Evolutionary conservation across 495 filamentous ascomycete species (phyloP).

Genomic region (Talaromyces proteolyticus): DNA sequence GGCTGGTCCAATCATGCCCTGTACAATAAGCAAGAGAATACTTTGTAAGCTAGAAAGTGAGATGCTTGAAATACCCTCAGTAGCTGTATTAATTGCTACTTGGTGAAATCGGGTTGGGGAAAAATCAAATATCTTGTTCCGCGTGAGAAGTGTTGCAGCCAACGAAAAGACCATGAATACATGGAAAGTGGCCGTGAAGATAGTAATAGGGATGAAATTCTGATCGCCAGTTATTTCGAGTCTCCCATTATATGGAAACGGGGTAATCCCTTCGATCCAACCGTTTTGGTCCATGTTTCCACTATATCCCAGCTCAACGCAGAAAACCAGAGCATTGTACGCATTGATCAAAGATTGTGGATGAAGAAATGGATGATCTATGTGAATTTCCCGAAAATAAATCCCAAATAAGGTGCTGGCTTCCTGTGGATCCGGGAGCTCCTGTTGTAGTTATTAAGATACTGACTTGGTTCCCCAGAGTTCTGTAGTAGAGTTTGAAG

Average conservation of each 20-base stretch:
- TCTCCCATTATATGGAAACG: conserved; percentile 15
- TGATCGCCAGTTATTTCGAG: conserved; percentile 4
- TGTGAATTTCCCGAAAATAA: conserved; percentile 17
- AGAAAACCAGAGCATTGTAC: conserved; percentile 13
- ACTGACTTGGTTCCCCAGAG: not conserved
- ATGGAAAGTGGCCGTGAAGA: conserved; percentile 14
- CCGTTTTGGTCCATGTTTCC: conserved; percentile 12
- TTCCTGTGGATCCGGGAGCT: conserved; percentile 13
- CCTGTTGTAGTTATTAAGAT: not conserved
- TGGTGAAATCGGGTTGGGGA: conserved; percentile 14
- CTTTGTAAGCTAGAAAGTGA: conserved; percentile 14
- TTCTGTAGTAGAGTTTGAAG: too few species aligned
- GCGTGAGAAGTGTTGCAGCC: conserved; percentile 15
- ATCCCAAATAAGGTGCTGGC: conserved; percentile 11
- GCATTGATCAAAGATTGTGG: conserved; percentile 15
- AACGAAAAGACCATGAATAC: conserved; percentile 18
- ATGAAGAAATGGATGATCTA: conserved; percentile 19
- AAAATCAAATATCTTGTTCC: conserved; percentile 18
- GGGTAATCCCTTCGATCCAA: conserved; percentile 10
- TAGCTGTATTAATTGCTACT: conserved; percentile 13
- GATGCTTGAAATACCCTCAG: conserved; percentile 16
- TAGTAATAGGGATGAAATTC: conserved; percentile 11
- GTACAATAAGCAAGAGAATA: conserved; percentile 12
- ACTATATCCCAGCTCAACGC: conserved; percentile 9
- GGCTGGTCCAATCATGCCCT: conserved; percentile 15